Evolutionary conservation across 2,329 filamentous ascomycete genomes (phyloP).

Genomic region (Sporothrix globosa): DNA sequence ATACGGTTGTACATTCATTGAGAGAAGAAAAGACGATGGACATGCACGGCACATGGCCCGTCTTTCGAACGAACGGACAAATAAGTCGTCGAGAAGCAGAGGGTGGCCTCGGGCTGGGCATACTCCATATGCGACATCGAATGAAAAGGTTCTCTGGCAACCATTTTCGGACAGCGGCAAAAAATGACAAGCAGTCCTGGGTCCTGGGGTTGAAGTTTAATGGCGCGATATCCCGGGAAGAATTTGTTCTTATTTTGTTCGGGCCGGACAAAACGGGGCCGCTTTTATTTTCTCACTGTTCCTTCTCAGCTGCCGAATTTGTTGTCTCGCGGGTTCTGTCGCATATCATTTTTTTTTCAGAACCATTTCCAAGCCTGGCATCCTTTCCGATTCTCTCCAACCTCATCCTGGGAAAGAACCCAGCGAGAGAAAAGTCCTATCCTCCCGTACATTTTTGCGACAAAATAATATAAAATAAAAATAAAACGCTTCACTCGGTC

Average conservation of each 20-base stretch:
- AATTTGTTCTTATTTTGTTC: not conserved
- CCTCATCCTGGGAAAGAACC: not conserved
- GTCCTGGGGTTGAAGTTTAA: not conserved
- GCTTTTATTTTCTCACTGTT: not conserved
- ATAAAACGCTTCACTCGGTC: not conserved
- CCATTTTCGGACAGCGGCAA: too few species aligned
- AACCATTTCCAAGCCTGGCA: not conserved
- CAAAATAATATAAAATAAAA: too few species aligned
- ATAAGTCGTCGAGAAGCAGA: not conserved
- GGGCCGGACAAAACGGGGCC: slow-evolving; percentile 20
- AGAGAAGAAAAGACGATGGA: not conserved
- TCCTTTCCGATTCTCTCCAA: slow-evolving; percentile 13
- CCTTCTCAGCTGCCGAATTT: not conserved
- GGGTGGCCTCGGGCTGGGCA: slow-evolving; percentile 7
- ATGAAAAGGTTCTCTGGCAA: not conserved
- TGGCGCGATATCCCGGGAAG: not conserved
- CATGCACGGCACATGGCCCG: slow-evolving; percentile 14
- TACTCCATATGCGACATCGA: not conserved
- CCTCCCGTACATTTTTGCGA: not conserved
- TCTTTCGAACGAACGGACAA: not conserved
- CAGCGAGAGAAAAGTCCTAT: not conserved
- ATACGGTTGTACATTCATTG: too few species aligned
- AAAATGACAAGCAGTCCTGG: not conserved
- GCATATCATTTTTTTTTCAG: slow-evolving; percentile 16
- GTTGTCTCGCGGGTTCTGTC: not conserved